Conservation (phyloP, 176 grass and related monocot species). For the Musa acuminata region DNA sequence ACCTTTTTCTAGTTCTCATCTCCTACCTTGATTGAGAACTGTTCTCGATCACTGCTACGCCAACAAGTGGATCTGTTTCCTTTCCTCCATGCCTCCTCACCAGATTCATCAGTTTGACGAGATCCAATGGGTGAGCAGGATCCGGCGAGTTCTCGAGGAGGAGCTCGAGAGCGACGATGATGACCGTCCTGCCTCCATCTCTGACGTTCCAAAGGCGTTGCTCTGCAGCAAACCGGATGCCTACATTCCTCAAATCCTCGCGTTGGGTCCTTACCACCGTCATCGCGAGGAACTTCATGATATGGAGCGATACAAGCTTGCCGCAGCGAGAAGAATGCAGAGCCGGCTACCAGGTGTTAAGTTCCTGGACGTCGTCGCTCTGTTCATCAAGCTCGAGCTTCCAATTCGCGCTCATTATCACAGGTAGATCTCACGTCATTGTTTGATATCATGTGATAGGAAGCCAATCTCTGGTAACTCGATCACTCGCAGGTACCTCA, state of each 20-base stretch:
- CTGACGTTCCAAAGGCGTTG: constrained; percentile 54
- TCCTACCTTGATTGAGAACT: background rate
- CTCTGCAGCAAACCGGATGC: constrained; percentile 44
- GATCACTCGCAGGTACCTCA: constrained; percentile 37
- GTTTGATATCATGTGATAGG: background rate
- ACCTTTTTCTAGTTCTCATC: background rate
- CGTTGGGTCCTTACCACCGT: constrained; percentile 79
- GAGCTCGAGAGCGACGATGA: constrained; percentile 35
- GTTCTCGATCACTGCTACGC: background rate
- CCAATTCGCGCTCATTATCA: constrained; percentile 68
- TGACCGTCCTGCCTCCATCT: constrained; percentile 44
- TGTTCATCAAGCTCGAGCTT: constrained; percentile 37
- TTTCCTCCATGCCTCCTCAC: background rate
- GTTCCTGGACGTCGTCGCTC: constrained; percentile 40
- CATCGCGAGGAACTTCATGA: constrained; percentile 37
- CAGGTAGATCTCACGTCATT: constrained; percentile 23
- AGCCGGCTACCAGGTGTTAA: constrained; percentile 23
- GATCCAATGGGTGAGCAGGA: constrained; percentile 48
- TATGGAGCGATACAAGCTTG: constrained; percentile 87
- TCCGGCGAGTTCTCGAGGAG: constrained; percentile 39
- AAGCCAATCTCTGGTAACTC: background rate
- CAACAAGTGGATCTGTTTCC: background rate
- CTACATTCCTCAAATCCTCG: constrained; percentile 52
- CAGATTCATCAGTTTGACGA: constrained; percentile 34
- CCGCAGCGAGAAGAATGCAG: constrained; percentile 37